phyloP scores from a whole-genome alignment of 345 rosid species.

The Carallia brachiata region DNA sequence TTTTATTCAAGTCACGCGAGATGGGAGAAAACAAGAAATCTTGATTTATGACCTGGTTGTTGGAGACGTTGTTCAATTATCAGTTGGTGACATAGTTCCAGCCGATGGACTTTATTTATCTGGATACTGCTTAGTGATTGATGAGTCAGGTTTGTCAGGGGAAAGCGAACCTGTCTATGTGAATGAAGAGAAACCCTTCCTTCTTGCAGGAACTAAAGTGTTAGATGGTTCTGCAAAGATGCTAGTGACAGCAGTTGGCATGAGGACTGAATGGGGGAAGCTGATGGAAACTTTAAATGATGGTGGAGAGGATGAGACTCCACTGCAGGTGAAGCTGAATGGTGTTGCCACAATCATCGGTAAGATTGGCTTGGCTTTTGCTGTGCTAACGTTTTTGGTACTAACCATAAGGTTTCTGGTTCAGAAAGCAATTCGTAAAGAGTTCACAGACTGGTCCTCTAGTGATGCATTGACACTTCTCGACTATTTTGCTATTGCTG shows the following conservation, averaged over 20 bases:
- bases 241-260: conserved; percentile 90
- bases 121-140: conserved; percentile 73
- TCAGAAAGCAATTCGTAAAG: conserved; percentile 47
- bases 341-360: conserved; percentile 95
- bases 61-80: conserved; percentile 83
- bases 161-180: conserved; percentile 79
- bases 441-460: conserved; percentile 57
- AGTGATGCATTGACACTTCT: conserved; percentile 68
- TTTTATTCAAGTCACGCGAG: conserved; percentile 69
- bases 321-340: conserved; percentile 92
- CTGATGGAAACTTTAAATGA: conserved; percentile 85
- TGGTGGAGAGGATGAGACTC: conserved; percentile 42
- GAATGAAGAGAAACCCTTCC: conserved; percentile 55
- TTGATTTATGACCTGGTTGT: conserved; percentile 80
- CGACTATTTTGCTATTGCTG: conserved; percentile 84
- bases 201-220: conserved; percentile 84
- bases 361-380: conserved; percentile 80
- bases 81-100: conserved; percentile 78
- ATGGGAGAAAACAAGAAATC: conserved; percentile 62
- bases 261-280: conserved; percentile 98
- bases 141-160: conserved; percentile 80
- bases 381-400: conserved; percentile 74
- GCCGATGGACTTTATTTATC: conserved; percentile 82
- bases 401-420: conserved; percentile 60
- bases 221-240: conserved; percentile 45